Evolutionary conservation across 176 grass and related monocot genomes (phyloP).

Genomic region (Oryza meridionalis): DNA sequence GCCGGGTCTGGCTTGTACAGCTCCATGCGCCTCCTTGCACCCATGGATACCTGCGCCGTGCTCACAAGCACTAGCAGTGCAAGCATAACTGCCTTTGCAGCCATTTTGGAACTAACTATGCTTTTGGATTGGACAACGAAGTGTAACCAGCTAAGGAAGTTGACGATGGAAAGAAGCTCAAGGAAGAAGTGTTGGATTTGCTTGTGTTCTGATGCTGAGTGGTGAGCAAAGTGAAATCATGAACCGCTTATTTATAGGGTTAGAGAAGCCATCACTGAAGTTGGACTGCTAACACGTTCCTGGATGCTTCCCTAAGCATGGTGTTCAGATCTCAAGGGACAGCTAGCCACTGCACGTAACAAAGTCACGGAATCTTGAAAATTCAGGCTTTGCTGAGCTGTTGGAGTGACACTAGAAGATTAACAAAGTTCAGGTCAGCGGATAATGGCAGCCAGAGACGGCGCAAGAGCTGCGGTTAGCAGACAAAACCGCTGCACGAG

Average conservation of each 20-base stretch:
- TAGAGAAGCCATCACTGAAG: not conserved
- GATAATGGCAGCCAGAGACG: slow-evolving; percentile 16
- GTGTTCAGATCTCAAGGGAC: slow-evolving; percentile 46
- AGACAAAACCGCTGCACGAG: slow-evolving; percentile 38
- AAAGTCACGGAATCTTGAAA: slow-evolving; percentile 41
- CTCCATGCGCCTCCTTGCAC: slow-evolving; percentile 56
- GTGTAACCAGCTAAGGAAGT: not conserved
- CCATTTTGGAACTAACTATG: slow-evolving; percentile 8
- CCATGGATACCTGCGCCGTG: slow-evolving; percentile 21
- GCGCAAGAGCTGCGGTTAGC: slow-evolving; percentile 17
- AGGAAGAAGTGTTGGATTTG: not conserved
- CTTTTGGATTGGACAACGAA: not conserved
- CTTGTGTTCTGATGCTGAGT: not conserved
- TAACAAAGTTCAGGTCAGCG: slow-evolving; percentile 41
- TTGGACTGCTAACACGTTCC: not conserved
- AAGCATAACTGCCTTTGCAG: slow-evolving; percentile 13
- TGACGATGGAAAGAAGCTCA: not conserved
- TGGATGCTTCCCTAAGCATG: slow-evolving; percentile 34
- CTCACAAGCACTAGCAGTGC: slow-evolving; percentile 20
- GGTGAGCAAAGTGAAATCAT: not conserved
- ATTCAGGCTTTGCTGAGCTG: slow-evolving; percentile 35
- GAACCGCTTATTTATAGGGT: slow-evolving; percentile 45
- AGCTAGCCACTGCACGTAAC: slow-evolving; percentile 9
- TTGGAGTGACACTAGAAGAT: slow-evolving; percentile 34
- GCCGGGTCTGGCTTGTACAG: slow-evolving; percentile 44